These are phyloP conservation scores for Panicum hallii DNA, from an alignment of 202 grass and related monocot species.

Conservation along the genomic window DNA sequence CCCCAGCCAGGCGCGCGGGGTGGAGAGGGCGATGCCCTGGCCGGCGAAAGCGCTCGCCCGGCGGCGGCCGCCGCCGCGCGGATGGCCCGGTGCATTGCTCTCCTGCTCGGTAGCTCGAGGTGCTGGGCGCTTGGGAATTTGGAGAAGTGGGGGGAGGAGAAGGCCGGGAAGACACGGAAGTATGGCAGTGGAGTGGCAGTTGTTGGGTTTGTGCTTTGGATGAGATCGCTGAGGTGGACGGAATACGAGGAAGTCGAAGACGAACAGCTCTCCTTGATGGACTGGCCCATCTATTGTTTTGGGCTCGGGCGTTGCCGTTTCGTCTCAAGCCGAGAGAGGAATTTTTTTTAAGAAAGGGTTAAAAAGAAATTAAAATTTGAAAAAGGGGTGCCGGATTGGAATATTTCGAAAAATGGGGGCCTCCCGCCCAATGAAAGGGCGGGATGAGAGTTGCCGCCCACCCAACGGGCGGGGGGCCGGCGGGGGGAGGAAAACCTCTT, in stretches of 20 bases:
- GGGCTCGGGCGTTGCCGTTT: background rate
- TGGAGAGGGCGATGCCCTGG: background rate
- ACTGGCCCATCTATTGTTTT: background rate
- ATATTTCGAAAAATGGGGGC: no score
- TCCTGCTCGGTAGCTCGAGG: slow-evolving; percentile 1
- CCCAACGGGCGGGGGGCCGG: no score
- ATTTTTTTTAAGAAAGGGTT: no score
- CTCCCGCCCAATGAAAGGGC: no score
- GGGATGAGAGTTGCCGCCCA: no score
- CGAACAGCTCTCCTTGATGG: background rate
- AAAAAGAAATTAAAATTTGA: no score
- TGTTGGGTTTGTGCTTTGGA: background rate
- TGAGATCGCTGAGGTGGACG: slow-evolving; percentile 55
- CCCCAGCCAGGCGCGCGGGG: slow-evolving; percentile 34
- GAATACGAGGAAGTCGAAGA: background rate
- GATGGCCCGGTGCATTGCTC: slow-evolving; percentile 51
- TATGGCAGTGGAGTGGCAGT: slow-evolving; percentile 6
- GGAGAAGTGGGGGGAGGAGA: background rate
- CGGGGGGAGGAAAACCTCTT: no score
- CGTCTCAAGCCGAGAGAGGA: no score
- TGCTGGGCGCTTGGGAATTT: background rate
- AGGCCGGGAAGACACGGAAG: slow-evolving; percentile 49
- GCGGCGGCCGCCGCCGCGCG: slow-evolving; percentile 35
- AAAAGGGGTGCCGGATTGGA: no score
- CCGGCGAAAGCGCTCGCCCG: slow-evolving; percentile 30